A percentile compares a stretch with the other conserved stretches of the same genome.
phyloP scores from a whole-genome alignment of 441 rosid genomes.

The Euphorbia neoarborescens region DNA sequence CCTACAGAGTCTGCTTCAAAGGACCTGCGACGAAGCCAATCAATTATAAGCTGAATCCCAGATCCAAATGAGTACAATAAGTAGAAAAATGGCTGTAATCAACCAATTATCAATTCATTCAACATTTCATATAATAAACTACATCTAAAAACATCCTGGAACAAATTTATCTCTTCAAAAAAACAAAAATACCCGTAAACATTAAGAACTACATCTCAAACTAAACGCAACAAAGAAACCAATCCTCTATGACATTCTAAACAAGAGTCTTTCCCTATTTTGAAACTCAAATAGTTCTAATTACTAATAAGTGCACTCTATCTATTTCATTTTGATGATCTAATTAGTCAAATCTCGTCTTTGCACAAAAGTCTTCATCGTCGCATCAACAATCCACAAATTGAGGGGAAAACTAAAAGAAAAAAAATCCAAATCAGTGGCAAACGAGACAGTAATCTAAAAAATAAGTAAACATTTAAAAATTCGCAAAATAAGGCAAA shows the following conservation, averaged over 20 bases:
- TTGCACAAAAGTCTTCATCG: neutral
- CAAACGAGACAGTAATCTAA: neutral
- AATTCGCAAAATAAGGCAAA: neutral
- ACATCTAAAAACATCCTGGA: neutral
- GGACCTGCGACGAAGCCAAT: neutral
- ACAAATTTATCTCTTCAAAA: neutral
- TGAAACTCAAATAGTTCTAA: neutral
- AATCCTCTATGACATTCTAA: neutral
- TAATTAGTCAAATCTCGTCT: neutral
- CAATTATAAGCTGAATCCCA: slow-evolving; percentile 1
- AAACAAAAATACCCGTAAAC: neutral
- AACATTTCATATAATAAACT: neutral
- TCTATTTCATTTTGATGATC: neutral
- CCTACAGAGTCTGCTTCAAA: slow-evolving; percentile 20
- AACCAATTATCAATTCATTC: slow-evolving; percentile 1
- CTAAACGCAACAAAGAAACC: neutral
- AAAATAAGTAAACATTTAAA: neutral
- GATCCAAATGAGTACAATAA: slow-evolving; percentile 3
- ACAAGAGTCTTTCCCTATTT: neutral
- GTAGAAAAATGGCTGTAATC: neutral
- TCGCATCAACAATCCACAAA: neutral
- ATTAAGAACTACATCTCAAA: neutral
- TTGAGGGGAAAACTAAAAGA: neutral
- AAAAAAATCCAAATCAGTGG: slow-evolving; percentile 8
- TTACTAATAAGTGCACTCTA: neutral